phyloP scores from a whole-genome alignment of 225 moss, liverwort and hornwort genomes.

The Takakia lepidozioides region DNA sequence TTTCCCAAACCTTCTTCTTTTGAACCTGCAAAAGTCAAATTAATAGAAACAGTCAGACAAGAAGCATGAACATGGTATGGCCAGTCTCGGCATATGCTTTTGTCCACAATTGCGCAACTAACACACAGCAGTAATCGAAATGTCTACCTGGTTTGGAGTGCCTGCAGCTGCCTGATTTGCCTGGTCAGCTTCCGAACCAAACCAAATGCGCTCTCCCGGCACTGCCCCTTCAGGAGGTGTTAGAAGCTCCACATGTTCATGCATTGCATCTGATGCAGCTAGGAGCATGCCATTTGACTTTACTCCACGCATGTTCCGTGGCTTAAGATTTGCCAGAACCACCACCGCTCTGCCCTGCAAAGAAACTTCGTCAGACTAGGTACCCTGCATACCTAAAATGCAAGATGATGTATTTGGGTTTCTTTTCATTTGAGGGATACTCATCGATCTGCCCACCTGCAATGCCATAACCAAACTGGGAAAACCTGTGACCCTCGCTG shows the following conservation, averaged over 20 bases:
- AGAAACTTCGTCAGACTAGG: too few relatives aligned
- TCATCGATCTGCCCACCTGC: too few relatives aligned
- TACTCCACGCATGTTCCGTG: conserved; percentile 93
- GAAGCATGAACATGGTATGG: neutral
- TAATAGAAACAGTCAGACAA: neutral
- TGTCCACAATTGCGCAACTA: too few relatives aligned
- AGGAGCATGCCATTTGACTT: conserved; percentile 98
- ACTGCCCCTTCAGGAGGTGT: conserved; percentile 62
- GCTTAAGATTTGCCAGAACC: conserved; percentile 87
- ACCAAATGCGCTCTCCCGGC: conserved; percentile 90
- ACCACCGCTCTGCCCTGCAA: conserved; percentile 78
- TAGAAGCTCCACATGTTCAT: conserved; percentile 74
- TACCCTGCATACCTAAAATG: too few relatives aligned
- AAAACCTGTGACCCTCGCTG: too few relatives aligned
- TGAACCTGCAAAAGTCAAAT: conserved; percentile 56
- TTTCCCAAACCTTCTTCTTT: conserved; percentile 98
- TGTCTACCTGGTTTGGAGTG: conserved; percentile 72
- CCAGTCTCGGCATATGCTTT: too few relatives aligned
- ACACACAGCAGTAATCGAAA: too few relatives aligned
- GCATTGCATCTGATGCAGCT: conserved; percentile 72
- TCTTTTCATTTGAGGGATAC: too few relatives aligned
- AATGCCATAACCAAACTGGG: too few relatives aligned
- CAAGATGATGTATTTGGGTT: too few relatives aligned
- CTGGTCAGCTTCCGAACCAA: conserved; percentile 67
- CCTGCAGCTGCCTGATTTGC: conserved; percentile 52